Conservation (phyloP, 345 rosid genomes). For the Brassica cretica region DNA sequence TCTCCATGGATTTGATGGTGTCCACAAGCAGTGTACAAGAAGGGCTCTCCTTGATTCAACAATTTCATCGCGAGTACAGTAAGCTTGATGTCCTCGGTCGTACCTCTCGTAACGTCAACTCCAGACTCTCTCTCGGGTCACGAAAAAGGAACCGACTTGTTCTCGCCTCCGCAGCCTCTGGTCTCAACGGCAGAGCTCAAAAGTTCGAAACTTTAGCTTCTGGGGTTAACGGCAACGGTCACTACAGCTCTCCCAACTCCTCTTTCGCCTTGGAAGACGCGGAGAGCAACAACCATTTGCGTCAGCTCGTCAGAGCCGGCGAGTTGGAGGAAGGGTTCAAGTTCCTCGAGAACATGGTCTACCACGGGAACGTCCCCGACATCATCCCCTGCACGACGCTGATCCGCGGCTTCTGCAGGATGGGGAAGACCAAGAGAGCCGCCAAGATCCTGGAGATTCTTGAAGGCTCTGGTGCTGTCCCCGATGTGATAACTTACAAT, state of each 20-base stretch:
- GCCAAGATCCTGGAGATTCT: slow-evolving; percentile 72
- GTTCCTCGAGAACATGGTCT: slow-evolving; percentile 77
- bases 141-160: slow-evolving; percentile 40
- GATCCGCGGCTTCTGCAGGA: slow-evolving; percentile 75
- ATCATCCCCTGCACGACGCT: slow-evolving; percentile 71
- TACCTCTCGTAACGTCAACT: slow-evolving; percentile 21
- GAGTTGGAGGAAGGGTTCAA: slow-evolving; percentile 64
- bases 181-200: slow-evolving; percentile 48
- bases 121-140: slow-evolving; percentile 35
- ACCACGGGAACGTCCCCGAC: slow-evolving; percentile 71
- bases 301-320: slow-evolving; percentile 60
- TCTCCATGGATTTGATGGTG: slow-evolving; percentile 56
- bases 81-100: slow-evolving; percentile 39
- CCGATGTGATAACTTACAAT: slow-evolving; percentile 78
- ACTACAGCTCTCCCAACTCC: slow-evolving; percentile 37
- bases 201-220: slow-evolving; percentile 37
- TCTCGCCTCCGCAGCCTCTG: slow-evolving; percentile 47
- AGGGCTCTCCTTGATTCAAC: slow-evolving; percentile 57
- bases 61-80: slow-evolving; percentile 39
- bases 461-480: slow-evolving; percentile 74
- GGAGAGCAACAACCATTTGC: slow-evolving; percentile 63
- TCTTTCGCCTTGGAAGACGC: slow-evolving; percentile 48
- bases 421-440: slow-evolving; percentile 68
- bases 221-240: slow-evolving; percentile 47
- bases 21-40: slow-evolving; percentile 54